A percentile compares a stretch with the other conserved stretches of the same genome.
Evolutionary conservation across 2,329 filamentous ascomycete species (phyloP).

Genomic region (Neofusicoccum umdonicola): DNA sequence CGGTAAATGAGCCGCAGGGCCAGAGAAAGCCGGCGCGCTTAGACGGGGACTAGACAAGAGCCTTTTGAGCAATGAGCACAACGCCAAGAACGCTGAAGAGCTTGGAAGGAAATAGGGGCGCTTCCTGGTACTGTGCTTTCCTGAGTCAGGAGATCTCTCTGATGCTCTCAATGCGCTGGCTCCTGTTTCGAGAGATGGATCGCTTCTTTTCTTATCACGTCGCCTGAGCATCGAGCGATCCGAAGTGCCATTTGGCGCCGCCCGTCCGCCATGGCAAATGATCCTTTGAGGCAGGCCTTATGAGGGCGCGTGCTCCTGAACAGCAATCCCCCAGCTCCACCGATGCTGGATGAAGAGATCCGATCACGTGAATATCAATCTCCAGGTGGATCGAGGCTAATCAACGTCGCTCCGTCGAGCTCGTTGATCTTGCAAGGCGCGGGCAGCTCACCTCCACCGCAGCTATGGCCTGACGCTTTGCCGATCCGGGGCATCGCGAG

Average conservation of each 20-base stretch:
- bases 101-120: conserved; percentile 10
- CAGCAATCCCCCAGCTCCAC: not conserved
- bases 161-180: not conserved
- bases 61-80: too few species aligned
- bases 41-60: too few species aligned
- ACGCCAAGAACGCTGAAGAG: not conserved
- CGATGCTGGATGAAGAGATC: not conserved
- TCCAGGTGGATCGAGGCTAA: not conserved
- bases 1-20: not conserved
- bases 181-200: not conserved
- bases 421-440: too few species aligned
- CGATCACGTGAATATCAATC: not conserved
- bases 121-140: not conserved
- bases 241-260: not conserved
- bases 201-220: not conserved
- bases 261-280: not conserved
- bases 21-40: too few species aligned
- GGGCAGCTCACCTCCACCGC: too few species aligned
- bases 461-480: not conserved
- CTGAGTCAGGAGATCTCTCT: not conserved
- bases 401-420: too few species aligned
- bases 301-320: not conserved
- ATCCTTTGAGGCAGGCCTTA: not conserved
- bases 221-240: conserved; percentile 5
- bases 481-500: not conserved